These are phyloP conservation scores for Botryotinia narcissicola DNA, from an alignment of 2,329 filamentous ascomycete genomes.

Conservation along the genomic window DNA sequence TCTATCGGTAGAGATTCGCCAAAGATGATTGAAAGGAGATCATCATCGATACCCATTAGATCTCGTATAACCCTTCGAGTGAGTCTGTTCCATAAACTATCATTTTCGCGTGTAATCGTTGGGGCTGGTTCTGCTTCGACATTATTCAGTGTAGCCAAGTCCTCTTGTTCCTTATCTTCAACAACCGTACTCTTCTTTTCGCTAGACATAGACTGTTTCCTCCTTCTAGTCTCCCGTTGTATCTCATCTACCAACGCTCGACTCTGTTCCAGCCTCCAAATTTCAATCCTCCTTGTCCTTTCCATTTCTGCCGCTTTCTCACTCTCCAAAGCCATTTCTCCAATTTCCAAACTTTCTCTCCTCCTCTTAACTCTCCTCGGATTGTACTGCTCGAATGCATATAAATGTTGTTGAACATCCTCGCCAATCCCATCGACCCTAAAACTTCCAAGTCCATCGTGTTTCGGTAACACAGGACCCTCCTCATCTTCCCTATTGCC, in stretches of 20 bases:
- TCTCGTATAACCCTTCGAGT: conserved; percentile 85
- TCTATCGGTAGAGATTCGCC: conserved; percentile 68
- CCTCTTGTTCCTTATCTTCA: conserved; percentile 36
- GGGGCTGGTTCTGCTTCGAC: conserved; percentile 28
- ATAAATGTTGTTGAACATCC: conserved; percentile 77
- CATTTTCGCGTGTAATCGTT: conserved; percentile 49
- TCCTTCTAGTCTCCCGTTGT: conserved; percentile 75
- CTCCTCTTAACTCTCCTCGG: conserved; percentile 61
- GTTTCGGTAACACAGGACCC: conserved; percentile 73
- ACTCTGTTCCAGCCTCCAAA: conserved; percentile 90
- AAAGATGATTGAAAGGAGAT: conserved; percentile 78
- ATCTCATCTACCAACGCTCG: conserved; percentile 82
- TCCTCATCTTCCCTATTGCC: conserved; percentile 33
- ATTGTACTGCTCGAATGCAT: conserved; percentile 85
- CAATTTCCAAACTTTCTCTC: conserved; percentile 53
- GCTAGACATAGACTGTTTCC: conserved; percentile 60
- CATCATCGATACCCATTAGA: conserved; percentile 86
- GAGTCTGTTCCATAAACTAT: conserved; percentile 76
- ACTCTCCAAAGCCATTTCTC: conserved; percentile 51
- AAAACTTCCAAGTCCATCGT: conserved; percentile 91
- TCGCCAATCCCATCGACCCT: conserved; percentile 55
- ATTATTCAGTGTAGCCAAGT: conserved; percentile 35
- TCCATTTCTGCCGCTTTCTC: conserved; percentile 64
- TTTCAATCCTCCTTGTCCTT: conserved; percentile 79
- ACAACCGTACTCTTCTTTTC: conserved; percentile 38